These are phyloP conservation scores for Yamadazyma tumulicola DNA, from an alignment of 805 yeast genomes.

Conservation along the genomic window DNA sequence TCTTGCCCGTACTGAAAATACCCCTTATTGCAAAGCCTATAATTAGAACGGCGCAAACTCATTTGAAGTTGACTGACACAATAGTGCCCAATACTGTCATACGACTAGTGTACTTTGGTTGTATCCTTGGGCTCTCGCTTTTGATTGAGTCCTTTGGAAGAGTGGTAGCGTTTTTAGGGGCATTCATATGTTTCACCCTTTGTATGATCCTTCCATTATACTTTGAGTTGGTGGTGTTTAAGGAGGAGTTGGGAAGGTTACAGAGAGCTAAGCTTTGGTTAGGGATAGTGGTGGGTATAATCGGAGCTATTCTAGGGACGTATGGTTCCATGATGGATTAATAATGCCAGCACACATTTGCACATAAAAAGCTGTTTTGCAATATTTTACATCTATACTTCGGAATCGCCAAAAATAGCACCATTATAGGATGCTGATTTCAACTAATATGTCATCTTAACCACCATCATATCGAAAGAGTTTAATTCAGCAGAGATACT, in stretches of 20 bases:
- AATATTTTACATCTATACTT: too few species aligned
- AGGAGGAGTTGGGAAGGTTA: slow-evolving; percentile 15
- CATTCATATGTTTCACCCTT: slow-evolving; percentile 39
- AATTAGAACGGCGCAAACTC: slow-evolving; percentile 34
- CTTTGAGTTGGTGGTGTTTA: slow-evolving; percentile 27
- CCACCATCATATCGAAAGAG: too few species aligned
- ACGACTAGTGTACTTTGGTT: slow-evolving; percentile 22
- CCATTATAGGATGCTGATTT: too few species aligned
- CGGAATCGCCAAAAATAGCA: too few species aligned
- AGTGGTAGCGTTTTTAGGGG: slow-evolving; percentile 39
- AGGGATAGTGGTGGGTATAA: slow-evolving; percentile 19
- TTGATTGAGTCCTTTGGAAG: slow-evolving; percentile 37
- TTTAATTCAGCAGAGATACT: too few species aligned
- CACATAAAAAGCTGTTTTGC: too few species aligned
- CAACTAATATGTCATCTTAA: too few species aligned
- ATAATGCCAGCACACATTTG: too few species aligned
- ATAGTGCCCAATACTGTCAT: slow-evolving; percentile 4
- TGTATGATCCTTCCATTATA: slow-evolving; percentile 38
- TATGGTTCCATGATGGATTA: slow-evolving; percentile 10
- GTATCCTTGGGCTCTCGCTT: slow-evolving; percentile 23
- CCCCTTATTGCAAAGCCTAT: slow-evolving; percentile 39
- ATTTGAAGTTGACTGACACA: slow-evolving; percentile 11
- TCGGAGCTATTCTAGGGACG: slow-evolving; percentile 22
- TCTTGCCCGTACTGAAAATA: slow-evolving; percentile 39
- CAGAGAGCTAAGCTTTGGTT: slow-evolving; percentile 12